Percentiles rank a stretch among this genome's conserved stretches.
These are phyloP conservation scores for Cyclotella baltica DNA, from an alignment of 108 stramenopile species.

Conservation along the genomic window DNA sequence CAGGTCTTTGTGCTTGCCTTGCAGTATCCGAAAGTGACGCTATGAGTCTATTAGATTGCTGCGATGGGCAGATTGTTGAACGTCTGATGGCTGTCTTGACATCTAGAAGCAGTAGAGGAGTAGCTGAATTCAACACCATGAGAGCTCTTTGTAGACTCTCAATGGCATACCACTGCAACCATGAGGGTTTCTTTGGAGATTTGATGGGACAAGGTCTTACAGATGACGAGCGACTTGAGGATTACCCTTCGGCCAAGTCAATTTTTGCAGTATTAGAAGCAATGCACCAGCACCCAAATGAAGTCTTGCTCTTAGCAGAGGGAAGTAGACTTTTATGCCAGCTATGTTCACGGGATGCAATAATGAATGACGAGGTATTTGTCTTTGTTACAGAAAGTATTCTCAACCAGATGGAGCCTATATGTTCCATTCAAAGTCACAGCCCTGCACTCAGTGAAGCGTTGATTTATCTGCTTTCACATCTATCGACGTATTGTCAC, in stretches of 20 bases:
- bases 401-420: slow-evolving; percentile 9
- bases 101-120: slow-evolving; percentile 12
- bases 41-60: slow-evolving; percentile 15
- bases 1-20: slow-evolving; percentile 32
- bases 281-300: slow-evolving; percentile 13
- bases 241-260: slow-evolving; percentile 16
- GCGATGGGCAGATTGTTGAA: slow-evolving; percentile 35
- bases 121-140: slow-evolving; percentile 20
- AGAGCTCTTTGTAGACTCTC: slow-evolving; percentile 43
- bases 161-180: slow-evolving; percentile 22
- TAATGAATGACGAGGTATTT: slow-evolving; percentile 8
- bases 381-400: neutral
- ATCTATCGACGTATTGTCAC: slow-evolving; percentile 19
- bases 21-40: slow-evolving; percentile 17
- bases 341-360: slow-evolving; percentile 2
- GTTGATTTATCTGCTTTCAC: slow-evolving; percentile 32
- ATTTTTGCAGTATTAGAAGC: slow-evolving; percentile 22
- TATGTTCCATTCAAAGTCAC: neutral
- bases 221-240: neutral
- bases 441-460: slow-evolving; percentile 17
- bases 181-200: slow-evolving; percentile 18
- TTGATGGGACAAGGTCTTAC: slow-evolving; percentile 25
- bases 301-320: slow-evolving; percentile 17
- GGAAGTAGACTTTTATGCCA: slow-evolving; percentile 41
- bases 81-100: slow-evolving; percentile 26